phyloP scores from a whole-genome alignment of 108 stramenopile genomes.

The Nitzschia palea region DNA sequence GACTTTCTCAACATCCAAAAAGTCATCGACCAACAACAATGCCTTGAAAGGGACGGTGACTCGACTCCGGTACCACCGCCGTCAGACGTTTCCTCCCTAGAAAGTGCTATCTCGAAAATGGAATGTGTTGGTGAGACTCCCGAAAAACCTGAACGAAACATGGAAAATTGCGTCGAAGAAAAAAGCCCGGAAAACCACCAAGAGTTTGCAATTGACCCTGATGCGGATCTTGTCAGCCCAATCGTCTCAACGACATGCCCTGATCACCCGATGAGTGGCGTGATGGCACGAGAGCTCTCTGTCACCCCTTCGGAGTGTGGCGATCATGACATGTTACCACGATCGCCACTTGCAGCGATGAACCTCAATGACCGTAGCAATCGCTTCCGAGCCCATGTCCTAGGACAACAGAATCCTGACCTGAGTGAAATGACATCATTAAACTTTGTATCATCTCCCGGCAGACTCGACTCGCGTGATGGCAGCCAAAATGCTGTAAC shows the following conservation, averaged over 20 bases:
- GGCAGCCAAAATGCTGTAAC: slow-evolving; percentile 24
- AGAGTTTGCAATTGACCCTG: background rate
- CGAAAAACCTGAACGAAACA: background rate
- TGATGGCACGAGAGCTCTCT: background rate
- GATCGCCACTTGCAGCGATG: slow-evolving; percentile 26
- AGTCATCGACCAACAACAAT: background rate
- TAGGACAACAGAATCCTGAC: slow-evolving; percentile 5
- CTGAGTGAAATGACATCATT: background rate
- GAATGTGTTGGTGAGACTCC: background rate
- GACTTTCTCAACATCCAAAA: background rate
- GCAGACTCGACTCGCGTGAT: background rate
- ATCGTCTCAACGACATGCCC: background rate
- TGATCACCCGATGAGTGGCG: background rate
- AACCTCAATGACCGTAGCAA: slow-evolving; percentile 28
- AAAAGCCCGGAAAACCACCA: background rate
- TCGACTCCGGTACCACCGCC: too few relatives aligned
- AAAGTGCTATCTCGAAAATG: background rate
- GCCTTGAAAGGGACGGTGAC: background rate
- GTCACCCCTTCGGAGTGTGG: slow-evolving; percentile 18
- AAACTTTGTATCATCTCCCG: background rate
- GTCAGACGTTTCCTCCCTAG: too few relatives aligned
- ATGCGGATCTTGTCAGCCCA: background rate
- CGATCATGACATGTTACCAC: background rate
- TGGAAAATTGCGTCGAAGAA: background rate
- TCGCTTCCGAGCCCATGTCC: slow-evolving; percentile 25